phyloP scores from a whole-genome alignment of 139 green algal species.

The Chlamydomonas sphaeroides region DNA sequence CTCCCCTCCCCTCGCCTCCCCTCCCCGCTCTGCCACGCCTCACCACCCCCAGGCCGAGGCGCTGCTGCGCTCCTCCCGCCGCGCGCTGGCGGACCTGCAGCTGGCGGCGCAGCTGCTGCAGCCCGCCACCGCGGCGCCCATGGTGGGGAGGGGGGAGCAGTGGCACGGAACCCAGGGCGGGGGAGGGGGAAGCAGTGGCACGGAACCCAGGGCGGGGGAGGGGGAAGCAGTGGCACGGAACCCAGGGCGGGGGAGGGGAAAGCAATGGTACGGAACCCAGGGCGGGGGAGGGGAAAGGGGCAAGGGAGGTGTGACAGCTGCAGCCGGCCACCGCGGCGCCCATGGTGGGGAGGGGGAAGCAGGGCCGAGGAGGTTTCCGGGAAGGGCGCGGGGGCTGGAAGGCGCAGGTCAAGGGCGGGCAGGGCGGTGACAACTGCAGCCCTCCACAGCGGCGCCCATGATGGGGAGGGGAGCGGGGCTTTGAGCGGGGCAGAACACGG shows the following conservation, averaged over 20 bases:
- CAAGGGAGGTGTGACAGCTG: background rate
- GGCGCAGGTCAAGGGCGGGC: background rate
- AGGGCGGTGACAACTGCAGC: background rate
- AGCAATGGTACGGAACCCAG: too few species aligned
- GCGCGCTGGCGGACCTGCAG: background rate
- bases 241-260: too few species aligned
- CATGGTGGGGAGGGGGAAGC: background rate
- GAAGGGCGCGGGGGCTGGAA: too few species aligned
- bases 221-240: too few species aligned
- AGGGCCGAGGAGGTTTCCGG: too few species aligned
- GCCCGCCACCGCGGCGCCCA: background rate
- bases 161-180: background rate
- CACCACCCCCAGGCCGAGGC: conserved; percentile 5
- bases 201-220: background rate
- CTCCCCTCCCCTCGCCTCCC: background rate
- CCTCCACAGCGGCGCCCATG: background rate
- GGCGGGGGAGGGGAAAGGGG: too few species aligned
- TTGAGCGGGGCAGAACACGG: too few species aligned
- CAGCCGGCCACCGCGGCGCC: background rate
- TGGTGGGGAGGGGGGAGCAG: background rate
- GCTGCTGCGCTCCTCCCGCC: background rate
- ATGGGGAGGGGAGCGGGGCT: too few species aligned
- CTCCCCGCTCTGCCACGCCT: background rate
- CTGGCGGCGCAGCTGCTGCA: background rate
- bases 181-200: too few species aligned